These are phyloP conservation scores for Petunia axillaris DNA, from an alignment of 257 asterid genomes.

Conservation along the genomic window DNA sequence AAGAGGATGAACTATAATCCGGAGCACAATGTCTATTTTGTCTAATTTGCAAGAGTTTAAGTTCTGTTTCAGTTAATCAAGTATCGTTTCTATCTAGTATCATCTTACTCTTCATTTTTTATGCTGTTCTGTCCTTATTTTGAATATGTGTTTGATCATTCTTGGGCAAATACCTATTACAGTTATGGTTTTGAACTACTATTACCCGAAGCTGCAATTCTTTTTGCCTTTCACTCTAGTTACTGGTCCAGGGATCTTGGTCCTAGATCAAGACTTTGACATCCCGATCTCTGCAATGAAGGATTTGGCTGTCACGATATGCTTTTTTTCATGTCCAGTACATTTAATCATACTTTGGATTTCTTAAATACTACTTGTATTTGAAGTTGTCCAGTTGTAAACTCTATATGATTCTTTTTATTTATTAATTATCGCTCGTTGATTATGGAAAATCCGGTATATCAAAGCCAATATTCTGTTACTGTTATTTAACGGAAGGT, in stretches of 20 bases:
- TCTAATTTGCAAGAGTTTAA: too few species aligned
- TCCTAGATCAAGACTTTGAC: slow-evolving; percentile 76
- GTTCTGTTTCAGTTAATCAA: neutral
- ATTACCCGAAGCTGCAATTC: slow-evolving; percentile 81
- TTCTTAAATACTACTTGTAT: neutral
- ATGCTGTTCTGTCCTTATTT: slow-evolving; percentile 69
- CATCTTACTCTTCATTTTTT: neutral
- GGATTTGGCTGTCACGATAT: slow-evolving; percentile 74
- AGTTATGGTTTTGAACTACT: slow-evolving; percentile 62
- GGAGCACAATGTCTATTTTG: too few species aligned
- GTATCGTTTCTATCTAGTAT: neutral
- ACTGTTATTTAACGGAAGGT: neutral
- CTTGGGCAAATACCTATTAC: slow-evolving; percentile 95
- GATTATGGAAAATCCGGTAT: neutral
- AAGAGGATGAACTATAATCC: too few species aligned
- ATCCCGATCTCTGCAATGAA: slow-evolving; percentile 77
- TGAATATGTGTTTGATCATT: slow-evolving; percentile 94
- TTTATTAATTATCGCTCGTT: neutral
- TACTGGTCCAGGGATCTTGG: slow-evolving; percentile 86
- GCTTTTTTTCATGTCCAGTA: neutral
- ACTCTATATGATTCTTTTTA: slow-evolving; percentile 14
- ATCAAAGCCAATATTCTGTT: neutral
- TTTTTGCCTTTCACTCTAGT: slow-evolving; percentile 94
- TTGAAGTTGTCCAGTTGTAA: neutral
- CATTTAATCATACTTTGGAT: neutral